Conservation (phyloP, 176 grass and related monocot species). For the Eleusine coracana region DNA sequence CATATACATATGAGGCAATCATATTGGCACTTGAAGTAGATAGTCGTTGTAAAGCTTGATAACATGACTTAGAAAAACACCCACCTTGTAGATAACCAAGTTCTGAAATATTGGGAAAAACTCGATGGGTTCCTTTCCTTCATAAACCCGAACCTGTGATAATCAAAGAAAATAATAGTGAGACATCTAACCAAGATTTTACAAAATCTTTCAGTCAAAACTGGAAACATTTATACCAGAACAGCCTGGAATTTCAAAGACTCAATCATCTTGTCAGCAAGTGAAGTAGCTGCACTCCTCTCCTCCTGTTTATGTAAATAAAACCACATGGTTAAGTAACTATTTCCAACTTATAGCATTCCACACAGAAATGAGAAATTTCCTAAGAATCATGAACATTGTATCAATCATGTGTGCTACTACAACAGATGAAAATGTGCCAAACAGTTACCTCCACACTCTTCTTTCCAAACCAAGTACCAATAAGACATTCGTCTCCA, state of each 20-base stretch:
- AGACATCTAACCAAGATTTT: conserved; percentile 18
- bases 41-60: neutral
- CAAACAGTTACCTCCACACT: conserved; percentile 73
- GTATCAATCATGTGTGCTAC: conserved; percentile 34
- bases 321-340: conserved; percentile 1
- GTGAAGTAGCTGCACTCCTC: conserved; percentile 69
- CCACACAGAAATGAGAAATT: neutral
- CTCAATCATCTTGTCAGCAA: conserved; percentile 82
- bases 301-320: conserved; percentile 68
- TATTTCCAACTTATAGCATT: conserved; percentile 30
- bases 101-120: conserved; percentile 98
- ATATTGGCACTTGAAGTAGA: conserved; percentile 8
- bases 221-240: conserved; percentile 59
- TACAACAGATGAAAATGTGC: conserved; percentile 16
- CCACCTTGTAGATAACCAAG: conserved; percentile 89
- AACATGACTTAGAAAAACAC: conserved; percentile 29
- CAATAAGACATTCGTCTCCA: conserved; percentile 86
- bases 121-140: conserved; percentile 94
- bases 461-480: conserved; percentile 94
- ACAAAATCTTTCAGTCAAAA: conserved; percentile 17
- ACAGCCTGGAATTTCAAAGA: conserved; percentile 92
- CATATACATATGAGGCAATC: conserved; percentile 16
- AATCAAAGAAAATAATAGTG: conserved; percentile 29
- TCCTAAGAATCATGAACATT: neutral
- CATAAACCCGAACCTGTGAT: conserved; percentile 81